Evolutionary conservation across 768 basidiomycete genomes (phyloP), one percentile per base, ranked within the genome.

Genomic region (Naganishia randhawae): DNA sequence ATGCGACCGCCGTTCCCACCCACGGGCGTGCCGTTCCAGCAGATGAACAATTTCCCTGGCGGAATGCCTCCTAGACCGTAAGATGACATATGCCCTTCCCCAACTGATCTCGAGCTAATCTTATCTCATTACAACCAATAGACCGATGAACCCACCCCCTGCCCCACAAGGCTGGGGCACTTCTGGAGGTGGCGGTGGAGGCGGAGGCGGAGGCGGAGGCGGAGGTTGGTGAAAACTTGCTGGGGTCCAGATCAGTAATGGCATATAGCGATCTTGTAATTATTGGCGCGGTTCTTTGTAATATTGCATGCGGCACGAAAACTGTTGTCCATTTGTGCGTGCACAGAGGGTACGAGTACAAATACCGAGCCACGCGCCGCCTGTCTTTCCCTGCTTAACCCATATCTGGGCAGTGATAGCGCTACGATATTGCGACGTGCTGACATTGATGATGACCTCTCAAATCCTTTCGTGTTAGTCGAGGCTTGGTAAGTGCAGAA

Each of bases 1-100:
- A 22, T 22, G 10, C 19, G 57, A n/a, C 57, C 57, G 25, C 57
- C 57, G 27, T 61, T 61, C 57, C 57, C 57, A 29, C 57, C 57
- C 19, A 61, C 31, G 11, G 54, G 57, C 27, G 16, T 41, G 22
- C 57, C 57, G 10, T 42, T 27, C 29, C 57, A 61, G 25, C 57
- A 25, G 37, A 42, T 42, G 39, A 27, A 42, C 57, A 42, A 42
- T 22, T 61, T 27, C 14, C 4, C 37, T 1, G 37, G 57, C 11
- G 57, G 57, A 27, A 39, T 61, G 37, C 57, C 57, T 29, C 37
- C 57, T 1, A n/a, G 57, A 39, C 57, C 57, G 57, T 61, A 29
- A 61, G 57, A 27, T 14, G 57, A 25, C 45, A 11, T 3, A 22
- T 48, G 25, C n/a, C 25, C 45, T 48, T 48, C 3, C n/a, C n/a